Evolutionary conservation across 169 alveolate species (phyloP).

Genomic region (Theileria sp.): DNA sequence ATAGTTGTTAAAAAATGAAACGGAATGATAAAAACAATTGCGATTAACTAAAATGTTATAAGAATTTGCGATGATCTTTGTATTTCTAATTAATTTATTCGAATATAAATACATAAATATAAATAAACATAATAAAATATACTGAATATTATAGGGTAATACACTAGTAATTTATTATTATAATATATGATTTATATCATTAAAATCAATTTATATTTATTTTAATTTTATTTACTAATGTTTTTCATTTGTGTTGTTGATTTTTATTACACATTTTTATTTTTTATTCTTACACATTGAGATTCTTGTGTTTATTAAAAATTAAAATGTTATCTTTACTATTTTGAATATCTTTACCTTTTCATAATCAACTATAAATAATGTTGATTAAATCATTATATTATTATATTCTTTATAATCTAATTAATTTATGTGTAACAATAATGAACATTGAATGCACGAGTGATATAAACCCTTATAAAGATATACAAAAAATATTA

Average conservation of each 20-base stretch:
- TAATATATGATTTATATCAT: neutral
- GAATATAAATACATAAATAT: constrained; percentile 9
- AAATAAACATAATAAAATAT: neutral
- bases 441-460: neutral
- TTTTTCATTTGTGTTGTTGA: neutral
- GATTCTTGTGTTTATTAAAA: neutral
- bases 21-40: neutral
- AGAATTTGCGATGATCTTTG: neutral
- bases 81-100: neutral
- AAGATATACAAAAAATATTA: constrained; percentile 16
- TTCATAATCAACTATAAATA: neutral
- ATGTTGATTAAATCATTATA: neutral
- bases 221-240: neutral
- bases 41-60: neutral
- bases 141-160: neutral
- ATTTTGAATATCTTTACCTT: neutral
- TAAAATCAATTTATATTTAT: neutral
- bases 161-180: neutral
- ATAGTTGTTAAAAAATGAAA: neutral
- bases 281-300: neutral
- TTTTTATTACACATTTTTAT: neutral
- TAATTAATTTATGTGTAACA: neutral
- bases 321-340: neutral
- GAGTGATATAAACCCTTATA: constrained; percentile 10
- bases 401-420: neutral